Base-by-base conservation (phyloP, 129 eudicot genomes). In the Escallonia herrerae region DNA sequence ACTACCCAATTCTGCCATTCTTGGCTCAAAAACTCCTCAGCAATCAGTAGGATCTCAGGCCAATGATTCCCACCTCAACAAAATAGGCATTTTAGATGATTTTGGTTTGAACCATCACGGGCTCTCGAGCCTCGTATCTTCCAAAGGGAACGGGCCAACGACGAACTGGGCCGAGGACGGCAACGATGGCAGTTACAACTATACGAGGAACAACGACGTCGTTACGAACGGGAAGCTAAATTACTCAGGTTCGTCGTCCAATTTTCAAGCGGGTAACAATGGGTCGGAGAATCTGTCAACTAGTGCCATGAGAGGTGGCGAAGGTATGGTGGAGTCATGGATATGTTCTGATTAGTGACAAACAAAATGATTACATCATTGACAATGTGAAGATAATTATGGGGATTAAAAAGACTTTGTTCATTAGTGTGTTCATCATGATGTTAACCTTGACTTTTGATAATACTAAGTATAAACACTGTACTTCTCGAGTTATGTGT, bases 311-410 rank as follows among this genome's bases (percentile, higher is more conserved):
- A 22, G 33, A 22, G 33, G 72, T 67, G 80, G 83, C 42, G 83
- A 77, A 76, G 84, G 84, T 77, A 77, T 74, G 61, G 66, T 84
- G 84, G 90, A 84, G 50, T 66, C 86, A 7, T 84, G 90, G 90
- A 64, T 81, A 38, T 81, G 81, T 74, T 75, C 90, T 76, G 72
- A 72, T 63, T 72, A 14, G 43, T 39, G 38, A 9, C 2, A 68
- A 55, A 55, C 15, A 49, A 66, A 70, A 71, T 80, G 74, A 80
- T 74, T 70, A 68, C 53, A 66, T 38, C 43, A 69, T 59, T 47
- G 68, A 75, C 44, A 79, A 60, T 63, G 57, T 66, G 60, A 45
- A 53, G n/a, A 41, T 60, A 57, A 41, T 75, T 57, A 71, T 80
- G 68, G 71, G 46, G 77, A 56, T 62, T 43, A 64, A 61, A 15